phyloP scores from a whole-genome alignment of 2,329 filamentous ascomycete species.

The Nannizziopsis barbatae region DNA sequence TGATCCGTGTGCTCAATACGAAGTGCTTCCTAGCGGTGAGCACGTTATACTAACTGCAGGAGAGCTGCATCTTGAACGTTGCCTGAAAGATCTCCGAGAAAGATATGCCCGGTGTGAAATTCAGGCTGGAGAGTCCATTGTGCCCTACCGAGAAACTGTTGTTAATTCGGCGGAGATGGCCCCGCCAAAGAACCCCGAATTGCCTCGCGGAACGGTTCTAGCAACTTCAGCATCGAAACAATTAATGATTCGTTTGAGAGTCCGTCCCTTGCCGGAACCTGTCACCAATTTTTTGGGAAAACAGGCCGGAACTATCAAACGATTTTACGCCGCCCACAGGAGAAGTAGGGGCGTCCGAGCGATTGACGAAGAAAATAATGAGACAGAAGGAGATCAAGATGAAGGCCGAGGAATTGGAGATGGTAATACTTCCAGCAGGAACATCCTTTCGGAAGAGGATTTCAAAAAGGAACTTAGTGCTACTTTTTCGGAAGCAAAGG shows the following conservation, averaged over 20 bases:
- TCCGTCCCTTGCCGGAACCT: slow-evolving; percentile 63
- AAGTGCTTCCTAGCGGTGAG: slow-evolving; percentile 83
- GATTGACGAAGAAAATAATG: slow-evolving; percentile 21
- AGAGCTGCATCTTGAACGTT: slow-evolving; percentile 86
- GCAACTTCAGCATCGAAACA: slow-evolving; percentile 75
- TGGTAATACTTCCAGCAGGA: slow-evolving; percentile 48
- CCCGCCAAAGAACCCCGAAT: slow-evolving; percentile 68
- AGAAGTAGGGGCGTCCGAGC: slow-evolving; percentile 39
- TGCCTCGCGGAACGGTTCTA: slow-evolving; percentile 71
- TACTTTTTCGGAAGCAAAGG: slow-evolving; percentile 58
- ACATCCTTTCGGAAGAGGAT: slow-evolving; percentile 58
- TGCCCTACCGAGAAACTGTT: slow-evolving; percentile 90
- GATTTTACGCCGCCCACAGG: slow-evolving; percentile 57
- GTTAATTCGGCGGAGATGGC: slow-evolving; percentile 85
- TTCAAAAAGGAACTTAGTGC: slow-evolving; percentile 61
- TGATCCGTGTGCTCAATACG: slow-evolving; percentile 91
- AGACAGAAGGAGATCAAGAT: slow-evolving; percentile 20
- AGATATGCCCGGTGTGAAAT: slow-evolving; percentile 90
- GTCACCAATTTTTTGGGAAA: slow-evolving; percentile 80
- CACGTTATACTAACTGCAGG: slow-evolving; percentile 91
- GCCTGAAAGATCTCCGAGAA: slow-evolving; percentile 83
- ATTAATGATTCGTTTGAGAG: slow-evolving; percentile 61
- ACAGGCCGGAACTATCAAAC: slow-evolving; percentile 67
- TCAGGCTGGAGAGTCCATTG: slow-evolving; percentile 84
- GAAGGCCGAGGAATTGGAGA: slow-evolving; percentile 41